Base-by-base conservation (phyloP, 495 filamentous ascomycete species). In the Penicillium bovifimosum region DNA sequence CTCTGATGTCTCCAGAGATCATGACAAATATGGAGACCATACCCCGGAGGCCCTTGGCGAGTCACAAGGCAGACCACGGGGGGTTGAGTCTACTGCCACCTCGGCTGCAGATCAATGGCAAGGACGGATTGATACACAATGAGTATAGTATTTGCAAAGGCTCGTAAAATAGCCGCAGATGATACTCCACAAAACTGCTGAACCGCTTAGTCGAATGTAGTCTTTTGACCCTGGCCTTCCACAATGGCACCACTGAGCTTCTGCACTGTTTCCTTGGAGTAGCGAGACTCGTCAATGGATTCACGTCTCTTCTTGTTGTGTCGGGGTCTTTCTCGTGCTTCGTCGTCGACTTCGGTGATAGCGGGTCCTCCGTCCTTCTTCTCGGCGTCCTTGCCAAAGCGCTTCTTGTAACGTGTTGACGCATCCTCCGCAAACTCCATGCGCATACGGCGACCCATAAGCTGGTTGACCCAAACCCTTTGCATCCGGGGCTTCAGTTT, bases 391-490 rank as follows among this genome's bases (percentile, higher is more conserved):
- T 88, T 90, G 41, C 90, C 87, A 68, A 86, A 97, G 9, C 93
- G 83, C 74, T 96, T 97, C 72, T 90, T 88, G 68, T 99, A 97
- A 38, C 93, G 74, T 24, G 82, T 80, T 47, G 84, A 79, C 35
- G 91, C 81, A 64, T 95, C 92, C 72, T 99, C 92, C 8, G 95
- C 93, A 61, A 91, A 88, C 65, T 99, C 93, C 73, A 91, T 86
- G 56, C 89, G 84, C 62, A 99, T 74, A 42, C 80, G 78, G 13
- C 95, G 80, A 14, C 92, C 87, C 40, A 85, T 72, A 24, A 95
- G 76, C 46, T 80, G 77, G 65, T 96, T 95, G 45, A 95, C 80
- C 82, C 85, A 92, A 74, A 87, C 82, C 70, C 88, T 90, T 50
- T 79, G 71, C 54, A 74, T 81, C 65, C 80, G 81, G 29, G 73